Evolutionary conservation across 345 rosid genomes (phyloP).

Genomic region (Gossypium longicalyx): DNA sequence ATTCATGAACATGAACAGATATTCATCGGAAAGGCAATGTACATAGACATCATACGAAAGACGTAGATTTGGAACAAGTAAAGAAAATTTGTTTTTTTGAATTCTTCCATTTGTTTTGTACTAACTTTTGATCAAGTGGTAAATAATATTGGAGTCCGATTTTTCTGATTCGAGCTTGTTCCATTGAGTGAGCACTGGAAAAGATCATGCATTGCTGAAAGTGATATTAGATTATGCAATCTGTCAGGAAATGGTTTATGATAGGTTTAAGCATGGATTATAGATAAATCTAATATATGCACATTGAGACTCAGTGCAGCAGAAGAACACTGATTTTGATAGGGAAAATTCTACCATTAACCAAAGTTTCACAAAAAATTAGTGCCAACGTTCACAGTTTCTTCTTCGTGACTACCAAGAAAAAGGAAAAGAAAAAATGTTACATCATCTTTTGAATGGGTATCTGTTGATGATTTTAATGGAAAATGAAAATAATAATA

Average conservation of each 20-base stretch:
- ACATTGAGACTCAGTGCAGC: too few relatives aligned
- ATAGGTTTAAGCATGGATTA: neutral
- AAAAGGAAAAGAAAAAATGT: neutral
- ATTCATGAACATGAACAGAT: conserved; percentile 30
- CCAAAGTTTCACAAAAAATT: neutral
- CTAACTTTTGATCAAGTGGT: conserved; percentile 7
- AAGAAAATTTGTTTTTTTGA: conserved; percentile 10
- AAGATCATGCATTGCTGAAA: neutral
- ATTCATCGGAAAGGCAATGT: conserved; percentile 13
- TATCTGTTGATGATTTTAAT: neutral
- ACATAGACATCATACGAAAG: conserved; percentile 17
- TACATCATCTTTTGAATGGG: neutral
- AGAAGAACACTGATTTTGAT: neutral
- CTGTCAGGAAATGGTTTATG: too few relatives aligned
- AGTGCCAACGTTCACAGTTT: neutral
- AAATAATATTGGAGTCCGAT: conserved; percentile 4
- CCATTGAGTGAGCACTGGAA: neutral
- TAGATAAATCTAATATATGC: neutral
- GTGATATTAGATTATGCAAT: too few relatives aligned
- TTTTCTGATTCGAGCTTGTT: conserved; percentile 1
- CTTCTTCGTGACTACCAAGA: neutral
- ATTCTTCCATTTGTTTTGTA: conserved; percentile 16
- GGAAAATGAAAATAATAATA: neutral
- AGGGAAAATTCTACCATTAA: neutral
- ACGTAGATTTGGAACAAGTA: neutral